Conservation (phyloP, 2,329 filamentous ascomycete genomes). For the Trichoderma hamatum region DNA sequence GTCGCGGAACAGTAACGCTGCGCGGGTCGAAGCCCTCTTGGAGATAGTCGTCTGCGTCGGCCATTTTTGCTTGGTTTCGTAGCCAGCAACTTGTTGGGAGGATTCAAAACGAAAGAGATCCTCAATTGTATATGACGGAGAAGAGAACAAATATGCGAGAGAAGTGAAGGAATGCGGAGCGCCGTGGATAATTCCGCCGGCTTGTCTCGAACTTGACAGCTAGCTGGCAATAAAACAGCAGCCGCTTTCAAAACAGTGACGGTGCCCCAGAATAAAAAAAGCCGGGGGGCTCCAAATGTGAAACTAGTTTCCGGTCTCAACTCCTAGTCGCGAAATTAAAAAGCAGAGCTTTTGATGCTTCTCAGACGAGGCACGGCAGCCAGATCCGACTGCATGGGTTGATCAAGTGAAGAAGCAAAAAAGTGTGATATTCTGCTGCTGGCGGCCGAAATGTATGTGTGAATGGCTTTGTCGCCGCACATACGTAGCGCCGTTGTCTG, state of each 20-base stretch:
- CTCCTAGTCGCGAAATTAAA: slow-evolving; percentile 10
- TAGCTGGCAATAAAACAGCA: slow-evolving; percentile 14
- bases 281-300: slow-evolving; percentile 11
- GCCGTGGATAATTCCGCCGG: neutral
- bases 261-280: slow-evolving; percentile 8
- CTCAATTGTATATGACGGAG: neutral
- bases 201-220: slow-evolving; percentile 25
- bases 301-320: slow-evolving; percentile 22
- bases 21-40: slow-evolving; percentile 83
- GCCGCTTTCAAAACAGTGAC: slow-evolving; percentile 22
- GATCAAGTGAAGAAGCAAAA: slow-evolving; percentile 3
- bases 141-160: neutral
- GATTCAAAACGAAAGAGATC: neutral
- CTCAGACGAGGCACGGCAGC: neutral
- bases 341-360: slow-evolving; percentile 7
- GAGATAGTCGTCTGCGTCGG: slow-evolving; percentile 79
- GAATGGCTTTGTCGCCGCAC: slow-evolving; percentile 39
- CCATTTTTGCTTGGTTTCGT: slow-evolving; percentile 47
- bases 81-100: neutral
- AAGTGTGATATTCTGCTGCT: neutral
- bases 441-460: slow-evolving; percentile 25
- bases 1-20: slow-evolving; percentile 80
- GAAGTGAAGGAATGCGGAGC: slow-evolving; percentile 8
- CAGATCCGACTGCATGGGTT: slow-evolving; percentile 20
- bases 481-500: slow-evolving; percentile 43